A percentile compares a stretch with the other conserved stretches of the same genome.
Evolutionary conservation across 176 grass and related monocot genomes (phyloP).

Genomic region (Neostapfia colusana): DNA sequence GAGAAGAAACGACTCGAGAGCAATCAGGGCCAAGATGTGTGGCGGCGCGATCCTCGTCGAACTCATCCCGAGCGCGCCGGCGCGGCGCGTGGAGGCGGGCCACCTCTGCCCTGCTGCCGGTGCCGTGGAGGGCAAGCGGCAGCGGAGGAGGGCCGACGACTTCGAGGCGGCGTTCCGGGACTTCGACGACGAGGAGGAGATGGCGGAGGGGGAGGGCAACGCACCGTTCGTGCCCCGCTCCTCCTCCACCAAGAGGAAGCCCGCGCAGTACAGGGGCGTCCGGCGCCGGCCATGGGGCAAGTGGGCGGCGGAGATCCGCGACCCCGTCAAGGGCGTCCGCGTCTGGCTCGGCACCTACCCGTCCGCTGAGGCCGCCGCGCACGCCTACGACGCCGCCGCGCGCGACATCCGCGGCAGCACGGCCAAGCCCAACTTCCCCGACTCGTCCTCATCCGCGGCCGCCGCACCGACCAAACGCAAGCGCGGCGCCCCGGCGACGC

Average conservation of each 20-base stretch:
- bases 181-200: conserved; percentile 47
- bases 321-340: conserved; percentile 84
- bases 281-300: conserved; percentile 82
- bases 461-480: conserved; percentile 15
- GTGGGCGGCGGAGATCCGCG: conserved; percentile 90
- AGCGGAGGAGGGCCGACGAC: conserved; percentile 44
- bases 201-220: conserved; percentile 36
- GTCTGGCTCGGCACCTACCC: conserved; percentile 91
- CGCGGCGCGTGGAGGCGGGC: conserved; percentile 31
- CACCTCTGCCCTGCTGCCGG: conserved; percentile 30
- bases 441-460: neutral
- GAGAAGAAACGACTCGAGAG: too few species aligned
- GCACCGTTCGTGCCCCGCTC: conserved; percentile 34
- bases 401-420: conserved; percentile 58
- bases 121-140: neutral
- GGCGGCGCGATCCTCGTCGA: conserved; percentile 76
- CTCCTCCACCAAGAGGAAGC: neutral
- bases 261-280: conserved; percentile 56
- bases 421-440: conserved; percentile 84
- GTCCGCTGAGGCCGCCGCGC: conserved; percentile 68
- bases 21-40: conserved; percentile 42
- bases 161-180: conserved; percentile 78
- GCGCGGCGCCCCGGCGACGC: neutral
- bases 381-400: conserved; percentile 68
- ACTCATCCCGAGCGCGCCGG: conserved; percentile 47